A percentile compares a stretch with the other conserved stretches of the same genome.
phyloP scores from a whole-genome alignment of 2,329 filamentous ascomycete genomes.

The Penicillium crustosum region DNA sequence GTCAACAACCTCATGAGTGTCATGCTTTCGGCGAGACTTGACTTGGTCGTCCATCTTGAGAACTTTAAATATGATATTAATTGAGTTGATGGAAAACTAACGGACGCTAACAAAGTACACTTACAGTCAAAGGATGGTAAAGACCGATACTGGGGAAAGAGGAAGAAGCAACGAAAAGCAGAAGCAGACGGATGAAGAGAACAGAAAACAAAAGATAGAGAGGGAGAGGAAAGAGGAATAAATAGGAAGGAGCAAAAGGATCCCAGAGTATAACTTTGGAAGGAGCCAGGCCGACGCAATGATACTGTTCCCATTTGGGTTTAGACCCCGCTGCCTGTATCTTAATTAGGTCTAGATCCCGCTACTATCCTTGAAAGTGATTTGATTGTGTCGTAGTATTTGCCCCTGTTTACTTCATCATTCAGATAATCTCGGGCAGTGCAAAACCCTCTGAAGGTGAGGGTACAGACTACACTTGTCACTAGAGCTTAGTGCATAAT shows the following conservation, averaged over 20 bases:
- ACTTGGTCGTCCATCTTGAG: background rate
- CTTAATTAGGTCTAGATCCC: background rate
- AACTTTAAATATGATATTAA: background rate
- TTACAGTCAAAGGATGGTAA: background rate
- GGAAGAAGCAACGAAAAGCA: background rate
- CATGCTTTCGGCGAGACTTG: background rate
- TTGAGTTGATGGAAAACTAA: background rate
- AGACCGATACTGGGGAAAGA: background rate
- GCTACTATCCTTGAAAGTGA: background rate
- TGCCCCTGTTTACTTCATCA: too few relatives aligned
- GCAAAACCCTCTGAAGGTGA: background rate
- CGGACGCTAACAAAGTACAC: background rate
- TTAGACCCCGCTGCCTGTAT: constrained; percentile 4
- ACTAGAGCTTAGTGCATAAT: background rate
- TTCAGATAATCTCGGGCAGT: too few relatives aligned
- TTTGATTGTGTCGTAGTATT: background rate
- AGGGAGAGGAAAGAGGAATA: background rate
- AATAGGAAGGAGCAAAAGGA: background rate
- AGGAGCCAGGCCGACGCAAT: background rate
- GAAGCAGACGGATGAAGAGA: background rate
- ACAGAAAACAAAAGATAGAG: too few relatives aligned
- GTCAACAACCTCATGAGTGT: background rate
- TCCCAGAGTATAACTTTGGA: background rate
- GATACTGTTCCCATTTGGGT: background rate
- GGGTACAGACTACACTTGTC: too few relatives aligned